Evolutionary conservation across 306 rosid genomes (phyloP).

Genomic region (Astragalus glycyphyllos): DNA sequence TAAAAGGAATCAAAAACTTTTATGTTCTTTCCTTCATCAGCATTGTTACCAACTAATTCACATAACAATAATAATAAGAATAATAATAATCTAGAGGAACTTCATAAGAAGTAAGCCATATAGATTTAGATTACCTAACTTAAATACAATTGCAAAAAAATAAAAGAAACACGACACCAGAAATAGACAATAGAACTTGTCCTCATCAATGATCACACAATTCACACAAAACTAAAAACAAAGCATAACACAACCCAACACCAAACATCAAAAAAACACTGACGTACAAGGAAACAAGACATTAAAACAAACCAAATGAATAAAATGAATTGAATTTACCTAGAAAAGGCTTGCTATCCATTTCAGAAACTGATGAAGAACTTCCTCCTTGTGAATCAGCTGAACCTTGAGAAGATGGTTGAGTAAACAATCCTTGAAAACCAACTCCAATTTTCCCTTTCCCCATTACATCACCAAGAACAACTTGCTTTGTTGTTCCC

Average conservation of each 20-base stretch:
- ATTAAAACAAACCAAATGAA: not conserved
- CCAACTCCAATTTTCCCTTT: slow-evolving; percentile 52
- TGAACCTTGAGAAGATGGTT: slow-evolving; percentile 71
- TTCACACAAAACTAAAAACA: slow-evolving; percentile 21
- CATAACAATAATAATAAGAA: not conserved
- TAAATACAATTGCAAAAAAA: not conserved
- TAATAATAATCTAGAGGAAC: not conserved
- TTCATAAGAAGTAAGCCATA: slow-evolving; percentile 34
- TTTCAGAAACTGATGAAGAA: slow-evolving; percentile 81
- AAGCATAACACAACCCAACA: slow-evolving; percentile 22
- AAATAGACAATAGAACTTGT: slow-evolving; percentile 34
- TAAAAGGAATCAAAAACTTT: slow-evolving; percentile 30
- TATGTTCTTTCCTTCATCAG: slow-evolving; percentile 37
- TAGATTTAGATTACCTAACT: not conserved
- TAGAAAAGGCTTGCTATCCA: slow-evolving; percentile 72
- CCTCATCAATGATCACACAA: slow-evolving; percentile 29
- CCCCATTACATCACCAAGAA: slow-evolving; percentile 46
- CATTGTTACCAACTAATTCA: slow-evolving; percentile 46
- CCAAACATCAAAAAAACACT: slow-evolving; percentile 2
- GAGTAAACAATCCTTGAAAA: slow-evolving; percentile 52
- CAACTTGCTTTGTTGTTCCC: slow-evolving; percentile 54
- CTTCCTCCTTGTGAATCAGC: slow-evolving; percentile 82
- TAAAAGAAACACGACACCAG: slow-evolving; percentile 12
- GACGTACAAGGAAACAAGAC: slow-evolving; percentile 19
- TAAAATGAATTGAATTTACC: slow-evolving; percentile 49